Conservation (phyloP, 1,284 basidiomycete genomes). For the Grifola frondosa region DNA sequence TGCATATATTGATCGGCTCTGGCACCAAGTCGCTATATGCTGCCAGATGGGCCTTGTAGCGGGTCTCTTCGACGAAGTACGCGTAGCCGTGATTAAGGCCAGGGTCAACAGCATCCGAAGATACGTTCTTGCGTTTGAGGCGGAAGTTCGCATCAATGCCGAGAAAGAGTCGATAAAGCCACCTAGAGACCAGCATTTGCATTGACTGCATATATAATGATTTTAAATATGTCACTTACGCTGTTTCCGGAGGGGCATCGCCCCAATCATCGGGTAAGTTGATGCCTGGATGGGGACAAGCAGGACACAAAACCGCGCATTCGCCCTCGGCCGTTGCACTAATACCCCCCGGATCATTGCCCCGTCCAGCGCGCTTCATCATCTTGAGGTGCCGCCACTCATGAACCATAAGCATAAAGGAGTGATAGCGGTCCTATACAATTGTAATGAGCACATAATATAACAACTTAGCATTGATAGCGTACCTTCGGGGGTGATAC, state of each 20-base stretch:
- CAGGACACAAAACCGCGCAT: slow-evolving; percentile 34
- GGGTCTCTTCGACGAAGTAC: slow-evolving; percentile 25
- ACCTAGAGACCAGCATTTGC: slow-evolving; percentile 11
- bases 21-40: background rate
- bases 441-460: too few species aligned
- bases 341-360: slow-evolving; percentile 17
- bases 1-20: slow-evolving; percentile 5
- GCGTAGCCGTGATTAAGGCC: slow-evolving; percentile 20
- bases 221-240: too few species aligned
- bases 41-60: slow-evolving; percentile 19
- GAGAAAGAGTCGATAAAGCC: slow-evolving; percentile 19
- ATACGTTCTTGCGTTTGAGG: slow-evolving; percentile 22
- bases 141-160: slow-evolving; percentile 31
- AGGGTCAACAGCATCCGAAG: slow-evolving; percentile 19
- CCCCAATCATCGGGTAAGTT: slow-evolving; percentile 35
- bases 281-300: slow-evolving; percentile 33
- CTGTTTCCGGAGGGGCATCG: too few species aligned
- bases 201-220: background rate
- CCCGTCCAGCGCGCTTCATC: slow-evolving; percentile 25
- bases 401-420: slow-evolving; percentile 4
- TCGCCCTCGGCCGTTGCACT: slow-evolving; percentile 24
- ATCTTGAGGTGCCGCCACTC: slow-evolving; percentile 23
- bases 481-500: too few species aligned
- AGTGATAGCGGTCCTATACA: slow-evolving; percentile 11
- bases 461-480: too few species aligned